A percentile compares a stretch with the other conserved stretches of the same genome.
These are phyloP conservation scores for Globisporangium canariense DNA, from an alignment of 352 stramenopile species.

Conservation along the genomic window DNA sequence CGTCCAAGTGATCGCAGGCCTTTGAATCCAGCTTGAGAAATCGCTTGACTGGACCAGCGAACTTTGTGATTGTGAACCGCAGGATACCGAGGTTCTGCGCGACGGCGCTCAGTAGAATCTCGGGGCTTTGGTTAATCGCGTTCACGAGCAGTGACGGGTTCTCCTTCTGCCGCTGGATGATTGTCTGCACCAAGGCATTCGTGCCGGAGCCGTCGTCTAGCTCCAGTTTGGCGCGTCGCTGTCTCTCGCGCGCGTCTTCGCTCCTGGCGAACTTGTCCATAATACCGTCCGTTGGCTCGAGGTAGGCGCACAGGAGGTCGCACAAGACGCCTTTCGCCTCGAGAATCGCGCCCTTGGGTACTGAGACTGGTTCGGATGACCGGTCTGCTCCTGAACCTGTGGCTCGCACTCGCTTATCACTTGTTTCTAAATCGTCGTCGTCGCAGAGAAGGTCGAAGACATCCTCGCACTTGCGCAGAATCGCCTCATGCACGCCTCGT, in stretches of 20 bases:
- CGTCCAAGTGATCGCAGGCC: slow-evolving; percentile 51
- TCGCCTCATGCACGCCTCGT: slow-evolving; percentile 19
- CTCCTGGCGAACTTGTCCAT: slow-evolving; percentile 43
- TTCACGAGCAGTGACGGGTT: slow-evolving; percentile 56
- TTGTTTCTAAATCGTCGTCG: slow-evolving; percentile 24
- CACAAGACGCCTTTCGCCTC: slow-evolving; percentile 31
- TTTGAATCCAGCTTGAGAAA: slow-evolving; percentile 65
- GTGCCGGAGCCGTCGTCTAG: slow-evolving; percentile 22
- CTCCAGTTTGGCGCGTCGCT: slow-evolving; percentile 23
- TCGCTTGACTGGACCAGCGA: slow-evolving; percentile 52
- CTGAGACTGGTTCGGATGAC: not conserved
- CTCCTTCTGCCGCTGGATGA: slow-evolving; percentile 54
- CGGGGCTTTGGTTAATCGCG: slow-evolving; percentile 57
- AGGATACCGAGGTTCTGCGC: slow-evolving; percentile 65
- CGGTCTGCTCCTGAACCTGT: not conserved
- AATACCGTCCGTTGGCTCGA: slow-evolving; percentile 41
- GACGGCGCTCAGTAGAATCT: slow-evolving; percentile 62
- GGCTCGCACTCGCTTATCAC: not conserved
- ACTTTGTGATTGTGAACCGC: slow-evolving; percentile 69
- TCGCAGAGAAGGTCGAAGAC: slow-evolving; percentile 63
- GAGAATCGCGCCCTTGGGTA: not conserved
- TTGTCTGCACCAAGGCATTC: slow-evolving; percentile 33
- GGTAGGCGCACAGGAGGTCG: slow-evolving; percentile 41
- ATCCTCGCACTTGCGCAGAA: slow-evolving; percentile 47
- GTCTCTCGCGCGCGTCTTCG: slow-evolving; percentile 27